Evolutionary conservation across 192 early-diverging fungal species (phyloP).

Genomic region (Rhizophagus sp.): DNA sequence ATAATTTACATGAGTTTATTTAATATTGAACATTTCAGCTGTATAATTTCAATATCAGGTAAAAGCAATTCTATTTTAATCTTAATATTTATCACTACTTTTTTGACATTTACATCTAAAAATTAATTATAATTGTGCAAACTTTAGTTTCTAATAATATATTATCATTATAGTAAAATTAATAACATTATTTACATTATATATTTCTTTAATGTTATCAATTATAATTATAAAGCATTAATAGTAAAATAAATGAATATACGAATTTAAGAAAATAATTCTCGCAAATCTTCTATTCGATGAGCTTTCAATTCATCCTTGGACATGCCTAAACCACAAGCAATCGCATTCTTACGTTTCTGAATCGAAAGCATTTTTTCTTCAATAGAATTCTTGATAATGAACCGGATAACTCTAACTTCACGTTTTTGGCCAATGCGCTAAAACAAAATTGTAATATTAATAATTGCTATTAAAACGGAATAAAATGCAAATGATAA

Average conservation of each 20-base stretch:
- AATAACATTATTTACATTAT: not conserved
- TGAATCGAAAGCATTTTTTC: slow-evolving; percentile 85
- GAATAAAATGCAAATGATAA: not conserved
- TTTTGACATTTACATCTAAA: no score
- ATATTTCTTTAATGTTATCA: not conserved
- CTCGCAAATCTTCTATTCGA: slow-evolving; percentile 49
- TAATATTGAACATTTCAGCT: no score
- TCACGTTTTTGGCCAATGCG: slow-evolving; percentile 70
- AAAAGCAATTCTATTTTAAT: no score
- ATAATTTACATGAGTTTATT: no score
- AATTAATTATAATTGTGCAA: no score
- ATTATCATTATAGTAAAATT: not conserved
- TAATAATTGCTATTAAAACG: not conserved
- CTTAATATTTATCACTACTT: no score
- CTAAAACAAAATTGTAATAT: not conserved
- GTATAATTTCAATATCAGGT: no score
- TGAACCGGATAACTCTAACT: slow-evolving; percentile 67
- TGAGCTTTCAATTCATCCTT: slow-evolving; percentile 44
- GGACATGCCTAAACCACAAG: slow-evolving; percentile 49
- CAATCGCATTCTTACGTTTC: slow-evolving; percentile 68
- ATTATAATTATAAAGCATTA: not conserved
- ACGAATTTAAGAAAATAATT: slow-evolving; percentile 43
- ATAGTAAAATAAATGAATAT: not conserved
- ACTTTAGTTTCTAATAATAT: not conserved
- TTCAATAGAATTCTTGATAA: slow-evolving; percentile 76